Conservation (phyloP, 257 asterid genomes). For the Gynochthodes officinalis region DNA sequence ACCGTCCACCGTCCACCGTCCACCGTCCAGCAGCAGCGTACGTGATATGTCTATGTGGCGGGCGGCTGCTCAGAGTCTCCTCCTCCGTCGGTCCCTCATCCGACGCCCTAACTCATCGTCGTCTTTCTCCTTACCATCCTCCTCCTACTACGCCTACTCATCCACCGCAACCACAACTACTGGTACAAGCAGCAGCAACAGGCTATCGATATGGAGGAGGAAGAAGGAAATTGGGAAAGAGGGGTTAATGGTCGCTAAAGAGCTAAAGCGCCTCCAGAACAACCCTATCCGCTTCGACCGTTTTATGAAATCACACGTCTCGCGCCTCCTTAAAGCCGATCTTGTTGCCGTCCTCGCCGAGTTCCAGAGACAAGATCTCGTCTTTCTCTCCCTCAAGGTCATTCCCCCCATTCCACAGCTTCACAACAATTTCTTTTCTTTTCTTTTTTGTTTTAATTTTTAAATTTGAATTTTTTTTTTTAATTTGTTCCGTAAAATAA, state of each 20-base stretch:
- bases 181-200: conserved; percentile 6
- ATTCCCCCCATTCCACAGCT: no score
- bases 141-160: background rate
- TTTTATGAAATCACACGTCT: conserved; percentile 66
- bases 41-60: conserved; percentile 3
- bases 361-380: conserved; percentile 87
- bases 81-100: background rate
- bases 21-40: no score
- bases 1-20: no score
- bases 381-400: conserved; percentile 72
- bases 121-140: background rate
- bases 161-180: background rate
- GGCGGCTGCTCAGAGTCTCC: background rate
- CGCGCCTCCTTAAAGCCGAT: conserved; percentile 89
- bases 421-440: no score
- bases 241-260: conserved; percentile 85
- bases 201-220: conserved; percentile 91
- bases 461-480: background rate
- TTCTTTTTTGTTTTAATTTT: background rate
- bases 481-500: no score
- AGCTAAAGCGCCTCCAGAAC: conserved; percentile 78
- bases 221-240: conserved; percentile 94
- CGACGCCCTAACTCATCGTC: background rate
- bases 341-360: conserved; percentile 85
- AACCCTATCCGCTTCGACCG: conserved; percentile 61